Conservation (phyloP, 208 protist genomes). For the Balamuthia mandrillaris region DNA sequence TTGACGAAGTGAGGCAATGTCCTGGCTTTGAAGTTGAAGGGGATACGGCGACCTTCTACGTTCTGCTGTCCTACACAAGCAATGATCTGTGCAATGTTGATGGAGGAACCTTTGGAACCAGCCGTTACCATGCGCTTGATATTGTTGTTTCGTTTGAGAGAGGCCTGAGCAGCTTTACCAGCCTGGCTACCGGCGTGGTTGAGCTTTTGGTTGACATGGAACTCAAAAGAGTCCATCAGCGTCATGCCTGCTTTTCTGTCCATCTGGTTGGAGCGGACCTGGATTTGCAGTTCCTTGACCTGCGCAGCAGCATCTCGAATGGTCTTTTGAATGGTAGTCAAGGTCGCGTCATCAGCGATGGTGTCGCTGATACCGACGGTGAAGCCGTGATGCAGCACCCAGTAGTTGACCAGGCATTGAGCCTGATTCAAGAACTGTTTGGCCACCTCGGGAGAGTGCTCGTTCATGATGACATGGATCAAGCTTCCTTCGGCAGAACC, state of each 20-base stretch:
- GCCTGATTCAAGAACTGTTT: conserved; percentile 81
- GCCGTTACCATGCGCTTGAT: conserved; percentile 67
- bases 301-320: conserved; percentile 65
- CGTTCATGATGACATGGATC: conserved; percentile 96
- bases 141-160: conserved; percentile 62
- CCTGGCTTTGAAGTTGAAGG: no score
- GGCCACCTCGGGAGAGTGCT: conserved; percentile 90
- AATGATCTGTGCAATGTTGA: conserved; percentile 99
- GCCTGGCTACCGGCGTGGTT: conserved; percentile 77
- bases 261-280: conserved; percentile 88
- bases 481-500: conserved; percentile 40
- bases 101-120: conserved; percentile 90
- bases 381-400: conserved; percentile 92
- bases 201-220: conserved; percentile 89
- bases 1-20: conserved; percentile 98
- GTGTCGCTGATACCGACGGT: conserved; percentile 97
- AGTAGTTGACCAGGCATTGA: conserved; percentile 95
- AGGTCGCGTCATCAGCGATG: conserved; percentile 89
- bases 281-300: conserved; percentile 85
- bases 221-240: conserved; percentile 96
- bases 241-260: conserved; percentile 84
- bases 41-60: conserved; percentile 97
- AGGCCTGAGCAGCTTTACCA: conserved; percentile 60
- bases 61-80: conserved; percentile 99
- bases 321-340: conserved; percentile 85